Evolutionary conservation across 805 yeast species (phyloP).

Genomic region (Naumovozyma baii): DNA sequence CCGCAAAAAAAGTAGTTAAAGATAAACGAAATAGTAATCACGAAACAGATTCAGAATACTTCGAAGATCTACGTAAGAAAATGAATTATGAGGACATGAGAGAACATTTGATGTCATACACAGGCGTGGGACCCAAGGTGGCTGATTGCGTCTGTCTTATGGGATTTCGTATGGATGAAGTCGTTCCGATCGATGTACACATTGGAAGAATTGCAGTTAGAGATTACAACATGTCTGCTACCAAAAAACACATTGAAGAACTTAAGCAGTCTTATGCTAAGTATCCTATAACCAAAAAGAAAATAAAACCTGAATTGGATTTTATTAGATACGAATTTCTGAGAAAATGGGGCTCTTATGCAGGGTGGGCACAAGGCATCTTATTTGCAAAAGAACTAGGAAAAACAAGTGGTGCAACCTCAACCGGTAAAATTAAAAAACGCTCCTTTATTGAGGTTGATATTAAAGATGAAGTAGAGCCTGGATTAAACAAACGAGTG

Average conservation of each 20-base stretch:
- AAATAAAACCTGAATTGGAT: constrained; percentile 28
- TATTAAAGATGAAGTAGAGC: constrained; percentile 4
- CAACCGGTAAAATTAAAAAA: constrained; percentile 18
- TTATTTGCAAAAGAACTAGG: constrained; percentile 81
- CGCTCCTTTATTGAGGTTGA: constrained; percentile 6
- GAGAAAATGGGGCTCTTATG: constrained; percentile 75
- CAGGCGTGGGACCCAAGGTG: constrained; percentile 95
- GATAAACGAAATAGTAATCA: constrained; percentile 15
- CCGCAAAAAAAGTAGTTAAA: constrained; percentile 49
- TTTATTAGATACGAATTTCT: constrained; percentile 52
- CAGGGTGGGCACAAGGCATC: constrained; percentile 99
- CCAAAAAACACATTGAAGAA: constrained; percentile 24
- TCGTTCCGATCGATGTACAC: constrained; percentile 94
- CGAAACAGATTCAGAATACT: constrained; percentile 27
- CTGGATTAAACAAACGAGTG: background rate
- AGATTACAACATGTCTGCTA: constrained; percentile 50
- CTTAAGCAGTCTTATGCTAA: constrained; percentile 20
- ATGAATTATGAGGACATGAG: constrained; percentile 34
- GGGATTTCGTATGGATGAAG: constrained; percentile 53
- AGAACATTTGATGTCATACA: constrained; percentile 44
- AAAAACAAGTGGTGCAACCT: constrained; percentile 56
- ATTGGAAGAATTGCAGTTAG: constrained; percentile 81
- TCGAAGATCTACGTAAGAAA: constrained; percentile 30
- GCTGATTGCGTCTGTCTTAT: constrained; percentile 93
- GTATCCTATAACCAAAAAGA: constrained; percentile 25